Evolutionary conservation across 164 flowering plant genomes (phyloP).

Genomic region (Echeveria elegans): DNA sequence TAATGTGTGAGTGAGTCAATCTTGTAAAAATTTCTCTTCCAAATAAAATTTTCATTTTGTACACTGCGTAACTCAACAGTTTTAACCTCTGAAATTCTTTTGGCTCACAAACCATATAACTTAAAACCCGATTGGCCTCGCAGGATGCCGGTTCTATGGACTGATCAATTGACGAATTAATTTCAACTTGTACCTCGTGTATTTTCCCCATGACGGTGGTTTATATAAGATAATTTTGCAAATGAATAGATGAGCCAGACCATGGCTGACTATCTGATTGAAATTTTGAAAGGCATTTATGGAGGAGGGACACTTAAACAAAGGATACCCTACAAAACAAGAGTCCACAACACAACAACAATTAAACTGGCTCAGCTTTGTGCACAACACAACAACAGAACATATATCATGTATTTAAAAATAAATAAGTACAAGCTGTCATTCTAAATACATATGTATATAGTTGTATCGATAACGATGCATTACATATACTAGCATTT

Average conservation of each 20-base stretch:
- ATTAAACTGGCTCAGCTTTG: not conserved
- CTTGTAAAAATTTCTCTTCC: too few species aligned
- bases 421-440: not conserved
- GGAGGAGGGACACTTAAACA: not conserved
- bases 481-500: too few species aligned
- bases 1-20: too few species aligned
- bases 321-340: not conserved
- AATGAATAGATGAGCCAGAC: not conserved
- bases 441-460: not conserved
- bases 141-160: too few species aligned
- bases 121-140: too few species aligned
- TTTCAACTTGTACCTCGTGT: too few species aligned
- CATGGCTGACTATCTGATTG: not conserved
- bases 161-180: too few species aligned
- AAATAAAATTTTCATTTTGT: too few species aligned
- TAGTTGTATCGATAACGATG: too few species aligned
- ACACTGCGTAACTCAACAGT: too few species aligned
- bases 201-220: not conserved
- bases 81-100: not conserved
- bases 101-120: not conserved
- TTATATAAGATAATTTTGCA: not conserved
- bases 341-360: too few species aligned
- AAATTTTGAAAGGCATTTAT: not conserved
- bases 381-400: not conserved
- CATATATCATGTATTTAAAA: not conserved